Base-by-base conservation (phyloP, 805 yeast genomes). In the Kluyveromyces nonfermentans region DNA sequence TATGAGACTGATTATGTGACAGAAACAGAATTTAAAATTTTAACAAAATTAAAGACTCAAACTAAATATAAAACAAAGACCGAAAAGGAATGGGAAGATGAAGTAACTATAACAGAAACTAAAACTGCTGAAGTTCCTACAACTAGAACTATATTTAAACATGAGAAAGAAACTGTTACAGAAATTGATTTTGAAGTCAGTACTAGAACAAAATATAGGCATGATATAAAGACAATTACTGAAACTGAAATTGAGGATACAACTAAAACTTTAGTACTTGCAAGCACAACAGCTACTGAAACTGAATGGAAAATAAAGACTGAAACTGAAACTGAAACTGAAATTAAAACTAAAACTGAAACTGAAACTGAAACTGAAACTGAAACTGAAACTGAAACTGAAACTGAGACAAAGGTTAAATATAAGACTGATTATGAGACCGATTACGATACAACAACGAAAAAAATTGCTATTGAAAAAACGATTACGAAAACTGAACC, bases 161-260 rank as follows among this genome's bases (percentile, higher is more conserved):
- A 59, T 30, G 56, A 59, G 9, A 53, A 54, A 35, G 41, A 49
- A 18, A 63, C 66, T 5, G 47, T 55, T 1, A 59, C 64, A 0
- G 58, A 52, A 7, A 43, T 54, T 5, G 54, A 55, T 15, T 48
- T 49, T 25, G 45, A 51, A 18, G 41, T 51, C n/a, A 38, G 37
- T 14, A 52, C 60, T 5, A 46, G 44, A 42, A 48, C 52, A 4
- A 51, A 50, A 42, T 49, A 48, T 32, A 50, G 45, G 36, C 39
- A 47, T 15, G 55, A 50, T 43, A 31, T 48, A 17, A 44, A 39
- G 7, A 55, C 60, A 1, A 42, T 45, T n/a, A 56, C 60, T 1
- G 58, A 55, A 40, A 57, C 62, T 4, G 57, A 54, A 36, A 19
- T 56, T n/a, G 42, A 46, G 33, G 52, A 46, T 31, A 40, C 39